phyloP scores from a whole-genome alignment of 1,284 basidiomycete genomes.

The Phellinidium pouzarii region DNA sequence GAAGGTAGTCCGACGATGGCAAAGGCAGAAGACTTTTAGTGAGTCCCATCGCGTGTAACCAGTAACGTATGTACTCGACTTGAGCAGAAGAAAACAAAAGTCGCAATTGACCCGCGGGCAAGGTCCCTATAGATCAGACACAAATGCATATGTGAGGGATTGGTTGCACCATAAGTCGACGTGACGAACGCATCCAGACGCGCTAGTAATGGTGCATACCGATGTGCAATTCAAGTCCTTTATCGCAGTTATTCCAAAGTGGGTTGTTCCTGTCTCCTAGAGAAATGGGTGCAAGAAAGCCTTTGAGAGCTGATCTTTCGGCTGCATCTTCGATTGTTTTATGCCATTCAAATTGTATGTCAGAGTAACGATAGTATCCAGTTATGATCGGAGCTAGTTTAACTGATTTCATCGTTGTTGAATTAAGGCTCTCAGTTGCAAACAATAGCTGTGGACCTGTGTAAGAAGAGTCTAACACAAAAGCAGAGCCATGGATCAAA shows the following conservation, averaged over 20 bases:
- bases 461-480: too few relatives aligned
- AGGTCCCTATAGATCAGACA: slow-evolving; percentile 3
- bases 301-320: slow-evolving; percentile 60
- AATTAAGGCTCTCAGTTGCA: too few relatives aligned
- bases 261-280: slow-evolving; percentile 69
- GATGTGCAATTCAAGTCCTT: slow-evolving; percentile 65
- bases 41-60: slow-evolving; percentile 68
- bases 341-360: slow-evolving; percentile 71
- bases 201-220: slow-evolving; percentile 37
- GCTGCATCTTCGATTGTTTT: slow-evolving; percentile 38
- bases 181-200: background rate
- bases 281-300: slow-evolving; percentile 56
- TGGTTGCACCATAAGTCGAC: too few relatives aligned
- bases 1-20: slow-evolving; percentile 66
- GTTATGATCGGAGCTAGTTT: slow-evolving; percentile 36
- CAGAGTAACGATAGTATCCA: slow-evolving; percentile 74
- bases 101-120: slow-evolving; percentile 27
- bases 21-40: slow-evolving; percentile 59
- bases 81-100: slow-evolving; percentile 77
- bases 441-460: too few relatives aligned
- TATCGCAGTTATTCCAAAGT: slow-evolving; percentile 49
- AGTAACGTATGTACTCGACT: slow-evolving; percentile 80
- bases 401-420: background rate
- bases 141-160: background rate
- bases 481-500: too few relatives aligned